A percentile compares a stretch with the other conserved stretches of the same genome.
Conservation (phyloP, 495 filamentous ascomycete species). For the Penicillium steckii region DNA sequence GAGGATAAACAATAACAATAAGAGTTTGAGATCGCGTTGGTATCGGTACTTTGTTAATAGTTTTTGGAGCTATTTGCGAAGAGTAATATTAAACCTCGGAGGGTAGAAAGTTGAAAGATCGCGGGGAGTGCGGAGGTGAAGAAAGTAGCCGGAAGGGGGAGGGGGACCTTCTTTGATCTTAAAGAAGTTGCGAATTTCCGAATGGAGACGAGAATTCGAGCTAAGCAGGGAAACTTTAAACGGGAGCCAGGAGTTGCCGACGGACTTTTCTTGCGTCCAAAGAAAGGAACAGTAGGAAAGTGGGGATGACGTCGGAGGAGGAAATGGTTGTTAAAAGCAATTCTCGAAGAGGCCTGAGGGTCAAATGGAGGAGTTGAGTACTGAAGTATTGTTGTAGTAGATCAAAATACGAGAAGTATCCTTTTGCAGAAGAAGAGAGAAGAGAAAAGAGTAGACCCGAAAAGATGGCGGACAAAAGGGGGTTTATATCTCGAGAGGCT, state of each 20-base stretch:
- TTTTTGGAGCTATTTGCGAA: too few species aligned
- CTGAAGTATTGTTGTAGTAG: too few species aligned
- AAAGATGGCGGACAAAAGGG: constrained; percentile 6
- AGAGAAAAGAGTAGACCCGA: neutral
- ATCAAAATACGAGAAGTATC: too few species aligned
- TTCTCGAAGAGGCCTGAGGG: too few species aligned
- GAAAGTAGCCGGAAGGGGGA: neutral
- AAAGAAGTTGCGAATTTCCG: constrained; percentile 11
- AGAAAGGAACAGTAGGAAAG: constrained; percentile 1
- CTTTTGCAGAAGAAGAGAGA: neutral
- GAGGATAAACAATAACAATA: neutral
- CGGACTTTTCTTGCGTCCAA: neutral
- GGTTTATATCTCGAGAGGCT: constrained; percentile 27
- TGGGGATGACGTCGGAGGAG: constrained; percentile 14
- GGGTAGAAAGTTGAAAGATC: neutral
- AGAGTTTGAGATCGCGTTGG: neutral
- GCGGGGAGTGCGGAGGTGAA: neutral
- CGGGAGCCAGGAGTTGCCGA: neutral
- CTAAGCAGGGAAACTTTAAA: constrained; percentile 12
- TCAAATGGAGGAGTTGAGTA: too few species aligned
- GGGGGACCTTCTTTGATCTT: constrained; percentile 3
- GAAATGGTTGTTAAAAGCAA: too few species aligned
- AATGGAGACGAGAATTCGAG: constrained; percentile 11
- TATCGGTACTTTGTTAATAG: too few species aligned
- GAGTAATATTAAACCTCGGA: too few species aligned